A percentile compares a stretch with the other conserved stretches of the same genome.
phyloP scores from a whole-genome alignment of 805 yeast species.

The Candida insectalens region DNA sequence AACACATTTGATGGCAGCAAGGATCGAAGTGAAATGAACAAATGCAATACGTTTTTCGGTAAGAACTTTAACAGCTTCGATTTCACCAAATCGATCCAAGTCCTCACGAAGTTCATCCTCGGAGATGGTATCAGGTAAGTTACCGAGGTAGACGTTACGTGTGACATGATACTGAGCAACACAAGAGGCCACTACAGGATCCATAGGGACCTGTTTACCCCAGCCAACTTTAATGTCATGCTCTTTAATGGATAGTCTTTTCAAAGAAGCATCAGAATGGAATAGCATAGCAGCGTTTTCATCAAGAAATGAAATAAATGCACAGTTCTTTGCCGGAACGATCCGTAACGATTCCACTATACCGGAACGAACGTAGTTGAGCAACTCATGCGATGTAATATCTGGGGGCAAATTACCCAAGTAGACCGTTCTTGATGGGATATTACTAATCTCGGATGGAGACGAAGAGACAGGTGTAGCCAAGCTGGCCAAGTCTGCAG shows the following conservation, averaged over 20 bases:
- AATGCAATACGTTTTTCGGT: slow-evolving; percentile 81
- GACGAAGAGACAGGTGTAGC: too few relatives aligned
- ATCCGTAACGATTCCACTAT: slow-evolving; percentile 72
- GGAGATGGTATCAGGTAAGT: slow-evolving; percentile 47
- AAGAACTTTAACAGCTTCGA: slow-evolving; percentile 76
- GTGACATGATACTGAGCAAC: slow-evolving; percentile 86
- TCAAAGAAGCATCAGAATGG: slow-evolving; percentile 87
- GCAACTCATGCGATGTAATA: slow-evolving; percentile 67
- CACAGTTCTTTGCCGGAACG: slow-evolving; percentile 80
- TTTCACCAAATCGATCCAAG: slow-evolving; percentile 64
- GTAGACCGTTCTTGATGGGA: slow-evolving; percentile 71
- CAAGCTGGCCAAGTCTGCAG: slow-evolving; percentile 9
- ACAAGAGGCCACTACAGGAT: slow-evolving; percentile 64
- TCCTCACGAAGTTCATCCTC: slow-evolving; percentile 62
- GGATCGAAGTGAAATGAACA: slow-evolving; percentile 79
- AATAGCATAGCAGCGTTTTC: slow-evolving; percentile 82
- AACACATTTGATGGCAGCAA: slow-evolving; percentile 81
- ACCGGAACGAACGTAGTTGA: slow-evolving; percentile 89
- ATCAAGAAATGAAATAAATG: slow-evolving; percentile 82
- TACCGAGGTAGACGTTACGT: slow-evolving; percentile 86
- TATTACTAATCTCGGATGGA: slow-evolving; percentile 6
- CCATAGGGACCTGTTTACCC: slow-evolving; percentile 76
- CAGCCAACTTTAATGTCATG: slow-evolving; percentile 84
- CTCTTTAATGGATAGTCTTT: slow-evolving; percentile 69
- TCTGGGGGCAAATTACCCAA: slow-evolving; percentile 83